Conservation (phyloP, 371 early-diverging fungal species). For the Hamiltosporidium tvaerminnensis region DNA sequence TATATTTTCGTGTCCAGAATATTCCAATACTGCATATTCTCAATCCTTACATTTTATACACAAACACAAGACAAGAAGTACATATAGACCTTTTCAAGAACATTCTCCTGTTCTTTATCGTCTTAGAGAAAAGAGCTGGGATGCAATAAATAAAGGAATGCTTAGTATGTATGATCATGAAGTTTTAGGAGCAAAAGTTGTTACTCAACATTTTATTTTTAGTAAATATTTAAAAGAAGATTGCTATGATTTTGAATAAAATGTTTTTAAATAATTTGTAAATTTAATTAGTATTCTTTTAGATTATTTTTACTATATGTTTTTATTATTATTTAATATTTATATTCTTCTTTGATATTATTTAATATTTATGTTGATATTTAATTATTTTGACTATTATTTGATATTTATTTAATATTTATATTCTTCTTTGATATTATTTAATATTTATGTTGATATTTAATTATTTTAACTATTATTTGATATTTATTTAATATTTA, state of each 20-base stretch:
- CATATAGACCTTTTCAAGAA: not conserved
- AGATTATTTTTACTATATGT: not conserved
- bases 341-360: too few species aligned
- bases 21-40: not conserved
- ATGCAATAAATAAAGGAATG: constrained; percentile 32
- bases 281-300: not conserved
- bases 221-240: not conserved
- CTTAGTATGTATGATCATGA: constrained; percentile 45
- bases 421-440: too few species aligned
- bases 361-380: too few species aligned
- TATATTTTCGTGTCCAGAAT: not conserved
- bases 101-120: constrained; percentile 12
- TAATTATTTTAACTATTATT: too few species aligned
- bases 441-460: too few species aligned
- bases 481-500: too few species aligned
- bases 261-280: not conserved
- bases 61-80: not conserved
- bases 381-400: too few species aligned
- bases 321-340: not conserved
- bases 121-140: constrained; percentile 9
- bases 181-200: constrained; percentile 40
- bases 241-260: not conserved
- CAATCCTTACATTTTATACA: too few species aligned
- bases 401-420: too few species aligned
- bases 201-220: constrained; percentile 53